These are phyloP conservation scores for Pezicula rhizophila DNA, from an alignment of 2,329 filamentous ascomycete genomes.

Conservation along the genomic window DNA sequence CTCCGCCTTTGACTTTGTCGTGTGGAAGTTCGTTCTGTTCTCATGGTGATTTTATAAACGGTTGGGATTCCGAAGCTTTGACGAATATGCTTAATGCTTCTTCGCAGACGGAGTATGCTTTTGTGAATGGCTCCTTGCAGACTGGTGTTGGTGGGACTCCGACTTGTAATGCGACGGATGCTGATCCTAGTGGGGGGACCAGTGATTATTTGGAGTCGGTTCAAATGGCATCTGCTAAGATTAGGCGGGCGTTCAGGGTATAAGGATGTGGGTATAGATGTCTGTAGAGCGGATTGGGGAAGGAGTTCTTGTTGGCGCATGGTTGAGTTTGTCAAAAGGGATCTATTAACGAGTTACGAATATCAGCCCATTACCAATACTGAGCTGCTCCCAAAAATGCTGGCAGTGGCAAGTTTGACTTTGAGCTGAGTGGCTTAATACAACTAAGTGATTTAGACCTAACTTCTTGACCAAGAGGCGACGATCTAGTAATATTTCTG, in stretches of 20 bases:
- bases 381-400: no score
- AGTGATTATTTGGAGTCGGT: constrained; percentile 27
- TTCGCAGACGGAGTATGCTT: constrained; percentile 28
- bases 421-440: no score
- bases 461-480: no score
- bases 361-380: no score
- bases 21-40: constrained; percentile 35
- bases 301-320: no score
- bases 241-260: not conserved
- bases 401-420: no score
- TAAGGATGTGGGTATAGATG: no score
- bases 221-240: not conserved
- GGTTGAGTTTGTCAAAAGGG: no score
- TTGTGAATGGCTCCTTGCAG: constrained; percentile 30
- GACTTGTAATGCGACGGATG: constrained; percentile 31
- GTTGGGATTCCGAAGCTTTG: constrained; percentile 36
- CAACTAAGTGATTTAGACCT: no score
- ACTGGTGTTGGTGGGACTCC: constrained; percentile 25
- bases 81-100: constrained; percentile 34
- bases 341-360: no score
- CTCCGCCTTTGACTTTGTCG: constrained; percentile 36
- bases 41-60: constrained; percentile 44
- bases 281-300: no score
- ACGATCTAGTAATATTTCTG: no score
- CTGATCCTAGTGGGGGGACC: constrained; percentile 35